phyloP scores from a whole-genome alignment of 768 basidiomycete genomes.

The Strobilomyces dryophilus region DNA sequence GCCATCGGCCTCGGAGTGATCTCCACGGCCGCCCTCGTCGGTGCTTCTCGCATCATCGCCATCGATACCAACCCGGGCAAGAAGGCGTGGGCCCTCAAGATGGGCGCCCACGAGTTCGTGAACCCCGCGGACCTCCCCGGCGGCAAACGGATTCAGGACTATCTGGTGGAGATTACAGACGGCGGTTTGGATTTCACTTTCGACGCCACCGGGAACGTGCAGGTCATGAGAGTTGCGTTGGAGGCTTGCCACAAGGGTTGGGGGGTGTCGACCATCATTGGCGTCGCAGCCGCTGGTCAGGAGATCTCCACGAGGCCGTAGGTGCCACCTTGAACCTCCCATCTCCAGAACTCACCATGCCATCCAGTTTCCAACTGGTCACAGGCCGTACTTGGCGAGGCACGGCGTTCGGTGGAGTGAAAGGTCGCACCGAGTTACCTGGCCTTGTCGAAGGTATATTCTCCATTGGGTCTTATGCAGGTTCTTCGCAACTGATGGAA shows the following conservation, averaged over 20 bases:
- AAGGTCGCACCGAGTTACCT: conserved; percentile 93
- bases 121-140: conserved; percentile 72
- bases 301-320: conserved; percentile 90
- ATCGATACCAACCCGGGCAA: conserved; percentile 87
- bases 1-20: conserved; percentile 95
- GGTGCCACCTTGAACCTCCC: conserved; percentile 25
- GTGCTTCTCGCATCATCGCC: conserved; percentile 87
- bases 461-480: neutral
- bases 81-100: conserved; percentile 83
- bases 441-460: conserved; percentile 81
- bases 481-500: neutral
- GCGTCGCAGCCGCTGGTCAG: conserved; percentile 95
- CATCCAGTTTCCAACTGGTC: conserved; percentile 54
- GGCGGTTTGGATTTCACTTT: conserved; percentile 97
- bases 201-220: conserved; percentile 93
- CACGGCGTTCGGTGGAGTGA: conserved; percentile 94
- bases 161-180: conserved; percentile 89
- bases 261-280: conserved; percentile 95
- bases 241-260: conserved; percentile 99
- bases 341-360: conserved; percentile 3
- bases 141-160: conserved; percentile 83
- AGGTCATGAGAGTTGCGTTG: conserved; percentile 92
- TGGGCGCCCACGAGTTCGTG: conserved; percentile 94
- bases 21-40: conserved; percentile 70
- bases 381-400: conserved; percentile 95